Conservation (phyloP, 306 rosid species). For the Notholithocarpus densiflorus region DNA sequence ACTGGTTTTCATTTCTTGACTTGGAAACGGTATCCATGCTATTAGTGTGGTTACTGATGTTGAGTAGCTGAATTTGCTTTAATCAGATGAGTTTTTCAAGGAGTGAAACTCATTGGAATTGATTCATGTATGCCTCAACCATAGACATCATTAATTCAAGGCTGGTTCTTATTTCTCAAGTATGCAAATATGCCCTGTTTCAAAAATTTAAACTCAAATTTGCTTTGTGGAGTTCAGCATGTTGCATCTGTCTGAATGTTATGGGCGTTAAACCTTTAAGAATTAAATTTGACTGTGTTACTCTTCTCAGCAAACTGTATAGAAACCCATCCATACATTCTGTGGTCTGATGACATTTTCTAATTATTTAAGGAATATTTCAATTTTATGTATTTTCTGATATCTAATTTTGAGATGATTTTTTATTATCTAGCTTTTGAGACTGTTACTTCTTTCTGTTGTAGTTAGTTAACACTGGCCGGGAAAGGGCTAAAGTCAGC, state of each 20-base stretch:
- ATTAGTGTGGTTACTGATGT: not conserved
- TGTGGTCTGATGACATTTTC: not conserved
- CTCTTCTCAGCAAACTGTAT: not conserved
- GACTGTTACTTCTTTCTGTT: constrained; percentile 30
- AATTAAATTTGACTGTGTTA: not conserved
- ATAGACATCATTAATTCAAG: not conserved
- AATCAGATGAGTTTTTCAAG: not conserved
- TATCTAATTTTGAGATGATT: not conserved
- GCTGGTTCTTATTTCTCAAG: not conserved
- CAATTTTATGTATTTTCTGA: not conserved
- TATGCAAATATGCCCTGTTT: not conserved
- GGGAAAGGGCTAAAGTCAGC: constrained; percentile 98
- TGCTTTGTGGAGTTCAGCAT: not conserved
- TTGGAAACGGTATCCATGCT: not conserved
- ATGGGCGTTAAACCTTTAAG: not conserved
- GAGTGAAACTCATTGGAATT: not conserved
- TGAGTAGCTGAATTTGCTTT: not conserved
- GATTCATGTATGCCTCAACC: not conserved
- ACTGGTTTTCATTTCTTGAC: not conserved
- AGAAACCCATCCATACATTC: not conserved
- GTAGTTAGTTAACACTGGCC: constrained; percentile 93
- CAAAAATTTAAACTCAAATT: not conserved
- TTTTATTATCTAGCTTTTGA: constrained; percentile 7
- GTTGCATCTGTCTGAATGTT: not conserved
- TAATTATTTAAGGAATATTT: not conserved